A percentile compares a stretch with the other conserved stretches of the same genome.
Evolutionary conservation across 2,329 filamentous ascomycete species (phyloP).

Genomic region (Xylaria sp.): DNA sequence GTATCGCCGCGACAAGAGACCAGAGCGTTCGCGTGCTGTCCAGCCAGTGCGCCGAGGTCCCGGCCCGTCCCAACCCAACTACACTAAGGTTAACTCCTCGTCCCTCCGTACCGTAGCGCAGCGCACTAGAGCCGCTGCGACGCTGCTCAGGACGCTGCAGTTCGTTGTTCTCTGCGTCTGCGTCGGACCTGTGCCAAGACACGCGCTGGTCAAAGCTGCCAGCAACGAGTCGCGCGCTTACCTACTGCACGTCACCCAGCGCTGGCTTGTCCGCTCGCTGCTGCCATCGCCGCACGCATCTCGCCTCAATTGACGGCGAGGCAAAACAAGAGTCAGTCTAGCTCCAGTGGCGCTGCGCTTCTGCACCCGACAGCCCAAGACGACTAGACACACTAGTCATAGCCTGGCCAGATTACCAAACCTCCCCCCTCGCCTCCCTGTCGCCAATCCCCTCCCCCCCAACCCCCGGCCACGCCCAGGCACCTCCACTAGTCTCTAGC

Average conservation of each 20-base stretch:
- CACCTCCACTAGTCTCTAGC: conserved; percentile 36
- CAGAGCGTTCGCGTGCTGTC: neutral
- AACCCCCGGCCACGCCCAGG: conserved; percentile 33
- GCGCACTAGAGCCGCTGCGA: conserved; percentile 12
- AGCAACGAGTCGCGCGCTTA: conserved; percentile 22
- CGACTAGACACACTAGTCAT: conserved; percentile 36
- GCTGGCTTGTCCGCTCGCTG: conserved; percentile 25
- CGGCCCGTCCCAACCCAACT: neutral
- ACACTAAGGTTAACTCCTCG: neutral
- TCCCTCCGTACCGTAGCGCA: neutral
- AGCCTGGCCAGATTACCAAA: conserved; percentile 33
- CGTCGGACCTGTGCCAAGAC: conserved; percentile 4
- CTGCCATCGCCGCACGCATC: conserved; percentile 15
- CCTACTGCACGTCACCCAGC: conserved; percentile 34
- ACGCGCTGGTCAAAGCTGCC: neutral
- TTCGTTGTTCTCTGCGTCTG: neutral
- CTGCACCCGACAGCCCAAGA: conserved; percentile 31
- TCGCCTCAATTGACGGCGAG: conserved; percentile 22
- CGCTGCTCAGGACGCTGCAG: conserved; percentile 9
- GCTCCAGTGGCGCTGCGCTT: conserved; percentile 34
- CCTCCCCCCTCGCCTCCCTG: conserved; percentile 26
- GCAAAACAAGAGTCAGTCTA: conserved; percentile 41
- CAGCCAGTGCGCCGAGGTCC: neutral
- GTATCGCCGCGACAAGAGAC: conserved; percentile 6
- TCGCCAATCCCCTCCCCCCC: conserved; percentile 39